Percentiles rank a stretch among this genome's conserved stretches.
Evolutionary conservation across 176 grass and related monocot genomes (phyloP).

Genomic region (Hyparrhenia diplandra): DNA sequence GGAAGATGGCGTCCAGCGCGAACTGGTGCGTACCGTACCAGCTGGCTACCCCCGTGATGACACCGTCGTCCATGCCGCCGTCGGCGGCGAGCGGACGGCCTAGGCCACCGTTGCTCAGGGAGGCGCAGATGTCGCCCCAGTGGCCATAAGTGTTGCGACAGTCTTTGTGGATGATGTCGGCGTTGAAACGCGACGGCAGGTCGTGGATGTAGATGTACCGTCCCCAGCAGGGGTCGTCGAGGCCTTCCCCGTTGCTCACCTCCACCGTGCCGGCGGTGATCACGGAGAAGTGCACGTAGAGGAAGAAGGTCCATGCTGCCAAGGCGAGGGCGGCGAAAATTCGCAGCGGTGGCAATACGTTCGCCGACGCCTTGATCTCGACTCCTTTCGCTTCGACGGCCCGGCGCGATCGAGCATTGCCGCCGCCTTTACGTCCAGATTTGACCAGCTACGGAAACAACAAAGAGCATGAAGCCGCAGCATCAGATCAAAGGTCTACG

Average conservation of each 20-base stretch:
- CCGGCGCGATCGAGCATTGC: conserved; percentile 1
- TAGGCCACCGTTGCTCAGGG: conserved; percentile 51
- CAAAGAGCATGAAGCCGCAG: neutral
- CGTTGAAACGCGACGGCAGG: conserved; percentile 63
- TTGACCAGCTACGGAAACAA: neutral
- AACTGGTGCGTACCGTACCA: conserved; percentile 69
- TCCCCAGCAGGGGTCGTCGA: conserved; percentile 43
- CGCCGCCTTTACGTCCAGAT: neutral
- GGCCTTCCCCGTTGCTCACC: neutral
- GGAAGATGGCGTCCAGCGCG: conserved; percentile 65
- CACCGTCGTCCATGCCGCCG: conserved; percentile 17
- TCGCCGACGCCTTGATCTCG: conserved; percentile 24
- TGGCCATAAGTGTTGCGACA: conserved; percentile 45
- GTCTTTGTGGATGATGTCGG: conserved; percentile 45
- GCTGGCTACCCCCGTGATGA: conserved; percentile 38
- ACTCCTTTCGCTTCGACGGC: neutral
- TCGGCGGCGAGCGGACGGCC: conserved; percentile 39
- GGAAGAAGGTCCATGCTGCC: conserved; percentile 37
- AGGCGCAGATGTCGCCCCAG: conserved; percentile 58
- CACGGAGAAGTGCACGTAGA: conserved; percentile 41
- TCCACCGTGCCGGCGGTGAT: neutral
- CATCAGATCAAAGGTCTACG: neutral
- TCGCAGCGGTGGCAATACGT: conserved; percentile 7
- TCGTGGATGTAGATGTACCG: conserved; percentile 65
- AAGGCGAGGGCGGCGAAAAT: conserved; percentile 27